Conservation (phyloP, 1,284 basidiomycete genomes). For the Cerioporus squamosus region DNA sequence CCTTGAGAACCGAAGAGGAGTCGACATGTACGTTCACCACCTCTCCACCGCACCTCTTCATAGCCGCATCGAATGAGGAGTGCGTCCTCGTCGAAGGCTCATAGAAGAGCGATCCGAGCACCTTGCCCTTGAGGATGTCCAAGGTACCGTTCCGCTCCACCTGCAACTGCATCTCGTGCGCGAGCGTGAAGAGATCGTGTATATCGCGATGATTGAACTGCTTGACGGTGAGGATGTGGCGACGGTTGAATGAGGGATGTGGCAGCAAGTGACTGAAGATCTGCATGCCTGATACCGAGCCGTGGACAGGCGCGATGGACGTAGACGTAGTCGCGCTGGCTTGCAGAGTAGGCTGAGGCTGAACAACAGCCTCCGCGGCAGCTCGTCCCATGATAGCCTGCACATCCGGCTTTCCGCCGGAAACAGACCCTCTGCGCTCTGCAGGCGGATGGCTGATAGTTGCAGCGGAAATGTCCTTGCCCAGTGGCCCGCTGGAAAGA, state of each 20-base stretch:
- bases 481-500: slow-evolving; percentile 64
- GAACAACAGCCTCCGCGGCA: slow-evolving; percentile 13
- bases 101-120: slow-evolving; percentile 97
- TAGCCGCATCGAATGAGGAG: slow-evolving; percentile 97
- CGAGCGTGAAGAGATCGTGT: slow-evolving; percentile 93
- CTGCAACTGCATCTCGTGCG: slow-evolving; percentile 95
- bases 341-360: slow-evolving; percentile 7
- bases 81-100: slow-evolving; percentile 97
- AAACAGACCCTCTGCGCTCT: slow-evolving; percentile 33
- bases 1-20: slow-evolving; percentile 90
- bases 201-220: slow-evolving; percentile 92
- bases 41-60: slow-evolving; percentile 97
- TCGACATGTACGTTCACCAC: slow-evolving; percentile 88
- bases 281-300: slow-evolving; percentile 44
- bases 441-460: slow-evolving; percentile 55
- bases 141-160: slow-evolving; percentile 92
- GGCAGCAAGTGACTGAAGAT: slow-evolving; percentile 49
- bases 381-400: slow-evolving; percentile 10
- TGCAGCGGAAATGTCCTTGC: slow-evolving; percentile 83
- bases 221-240: slow-evolving; percentile 94
- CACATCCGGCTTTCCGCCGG: slow-evolving; percentile 26
- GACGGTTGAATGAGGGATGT: slow-evolving; percentile 79
- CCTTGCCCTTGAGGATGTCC: slow-evolving; percentile 90
- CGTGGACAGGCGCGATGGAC: slow-evolving; percentile 28
- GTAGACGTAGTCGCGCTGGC: slow-evolving; percentile 8